These are phyloP conservation scores for Tylopilus plumbeoviolaceoides DNA, from an alignment of 768 basidiomycete genomes.

Conservation along the genomic window DNA sequence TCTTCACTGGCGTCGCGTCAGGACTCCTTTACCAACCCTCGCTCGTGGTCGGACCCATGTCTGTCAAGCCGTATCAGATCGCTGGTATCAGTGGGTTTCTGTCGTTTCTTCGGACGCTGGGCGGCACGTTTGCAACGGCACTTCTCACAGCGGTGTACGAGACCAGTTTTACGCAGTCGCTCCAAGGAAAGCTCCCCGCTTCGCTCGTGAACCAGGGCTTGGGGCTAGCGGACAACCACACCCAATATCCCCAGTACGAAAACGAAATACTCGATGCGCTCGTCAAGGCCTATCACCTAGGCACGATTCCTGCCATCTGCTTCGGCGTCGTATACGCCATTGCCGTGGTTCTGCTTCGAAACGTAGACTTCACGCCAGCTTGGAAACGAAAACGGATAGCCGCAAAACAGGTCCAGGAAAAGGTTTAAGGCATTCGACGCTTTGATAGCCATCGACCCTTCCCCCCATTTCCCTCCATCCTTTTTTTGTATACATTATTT, in stretches of 20 bases:
- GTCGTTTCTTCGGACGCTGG: constrained; percentile 32
- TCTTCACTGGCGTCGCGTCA: constrained; percentile 30
- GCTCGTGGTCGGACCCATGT: constrained; percentile 34
- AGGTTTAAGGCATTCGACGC: constrained; percentile 15
- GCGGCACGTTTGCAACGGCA: constrained; percentile 34
- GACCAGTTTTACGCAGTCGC: constrained; percentile 29
- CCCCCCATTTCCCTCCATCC: neutral
- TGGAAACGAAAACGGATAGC: constrained; percentile 32
- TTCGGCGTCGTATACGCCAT: constrained; percentile 31
- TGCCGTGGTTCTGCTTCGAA: constrained; percentile 28
- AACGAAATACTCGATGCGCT: constrained; percentile 30
- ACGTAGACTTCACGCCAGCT: constrained; percentile 31
- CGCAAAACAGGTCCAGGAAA: constrained; percentile 17
- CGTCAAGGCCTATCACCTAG: constrained; percentile 32
- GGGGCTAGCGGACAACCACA: constrained; percentile 28
- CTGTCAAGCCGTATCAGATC: constrained; percentile 31
- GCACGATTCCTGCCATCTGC: constrained; percentile 32
- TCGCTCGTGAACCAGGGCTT: constrained; percentile 30
- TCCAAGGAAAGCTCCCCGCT: constrained; percentile 25
- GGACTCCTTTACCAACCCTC: constrained; percentile 34
- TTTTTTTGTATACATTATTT: constrained; percentile 22
- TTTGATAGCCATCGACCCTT: constrained; percentile 13
- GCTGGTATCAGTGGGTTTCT: constrained; percentile 36
- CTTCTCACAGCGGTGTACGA: constrained; percentile 33
- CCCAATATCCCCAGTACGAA: constrained; percentile 33